Evolutionary conservation across 305 asterid species (phyloP).

Genomic region (Stenogyne calaminthoides): DNA sequence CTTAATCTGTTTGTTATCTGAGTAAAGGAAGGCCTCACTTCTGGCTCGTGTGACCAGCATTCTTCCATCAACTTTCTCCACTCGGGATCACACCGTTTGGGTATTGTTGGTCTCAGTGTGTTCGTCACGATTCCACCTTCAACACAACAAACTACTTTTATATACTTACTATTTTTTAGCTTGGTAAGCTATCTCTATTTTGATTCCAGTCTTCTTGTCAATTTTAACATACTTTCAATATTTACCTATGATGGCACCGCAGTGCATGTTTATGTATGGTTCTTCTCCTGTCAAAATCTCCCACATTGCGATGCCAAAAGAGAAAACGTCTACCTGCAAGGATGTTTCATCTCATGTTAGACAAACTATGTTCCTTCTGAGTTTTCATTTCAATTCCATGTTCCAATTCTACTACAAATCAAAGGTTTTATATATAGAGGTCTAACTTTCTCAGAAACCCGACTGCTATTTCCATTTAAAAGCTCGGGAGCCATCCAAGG

Average conservation of each 20-base stretch:
- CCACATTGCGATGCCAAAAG: constrained; percentile 86
- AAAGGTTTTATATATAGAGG: constrained; percentile 12
- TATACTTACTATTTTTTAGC: too few relatives aligned
- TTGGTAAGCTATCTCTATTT: too few relatives aligned
- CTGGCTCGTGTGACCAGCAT: constrained; percentile 90
- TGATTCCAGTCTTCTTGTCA: too few relatives aligned
- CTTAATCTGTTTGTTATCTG: constrained; percentile 79
- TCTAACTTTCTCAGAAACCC: constrained; percentile 79
- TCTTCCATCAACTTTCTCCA: constrained; percentile 92
- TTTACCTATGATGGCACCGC: constrained; percentile 85
- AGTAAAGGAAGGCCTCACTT: constrained; percentile 76
- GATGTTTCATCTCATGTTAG: constrained; percentile 10
- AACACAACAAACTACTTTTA: too few relatives aligned
- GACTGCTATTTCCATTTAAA: constrained; percentile 65
- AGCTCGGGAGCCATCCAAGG: constrained; percentile 99
- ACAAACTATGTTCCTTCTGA: not conserved
- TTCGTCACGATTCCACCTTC: constrained; percentile 90
- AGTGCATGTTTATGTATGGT: constrained; percentile 78
- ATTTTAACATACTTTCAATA: too few relatives aligned
- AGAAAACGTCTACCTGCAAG: constrained; percentile 77
- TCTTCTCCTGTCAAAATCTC: constrained; percentile 83
- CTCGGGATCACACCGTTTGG: constrained; percentile 75
- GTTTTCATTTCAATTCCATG: not conserved
- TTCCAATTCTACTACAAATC: not conserved
- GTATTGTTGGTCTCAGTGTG: constrained; percentile 82